Evolutionary conservation across 2,329 filamentous ascomycete species (phyloP), one percentile per base, ranked within the genome.

Genomic region (Tolypocladium paradoxum): DNA sequence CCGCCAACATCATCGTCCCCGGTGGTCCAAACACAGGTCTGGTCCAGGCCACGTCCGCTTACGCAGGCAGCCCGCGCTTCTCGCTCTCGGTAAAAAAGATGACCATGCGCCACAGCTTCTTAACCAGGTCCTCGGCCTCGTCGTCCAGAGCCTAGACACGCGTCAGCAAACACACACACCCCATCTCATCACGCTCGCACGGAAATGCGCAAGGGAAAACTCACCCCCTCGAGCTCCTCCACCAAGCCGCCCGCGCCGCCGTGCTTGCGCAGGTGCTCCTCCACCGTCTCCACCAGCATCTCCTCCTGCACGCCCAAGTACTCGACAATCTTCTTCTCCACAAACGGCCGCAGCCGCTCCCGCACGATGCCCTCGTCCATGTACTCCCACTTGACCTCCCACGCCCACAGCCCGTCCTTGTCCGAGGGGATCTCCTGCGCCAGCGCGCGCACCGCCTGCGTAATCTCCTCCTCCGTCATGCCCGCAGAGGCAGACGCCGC

Each of bases 301-400:
- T 97, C 89, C 69, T 99, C 93, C 71, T 97, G 90, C 54, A 99
- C 88, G 55, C 95, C 95, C 49, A 99, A 79, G 62, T 93, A 95
- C 70, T 99, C 93, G 56, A 99, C 86, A 61, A 97, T 89, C 78
- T 97, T 99, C 80, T 95, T 95, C 75, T 96, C 90, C 53, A 97
- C 89, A 72, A 96, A 99, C 33, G 92, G 91, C 64, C 88, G 83
- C 61, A 99, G 82, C 67, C 96, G 91, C 58, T 95, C 88, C 56
- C 83, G 81, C 55, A 97, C 82, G 43, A 93, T 79, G 18, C 79
- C 76, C 56, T 93, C 86, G 65, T 95, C 88, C 66, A 99, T 78
- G 70, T 84, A 89, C 50, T 95, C 87, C 93, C 93, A 99, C 62
- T 91, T 88, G 67, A 99, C 83, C 20, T 86, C 75, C 89, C 90